These are phyloP conservation scores for Plasmodium gaboni DNA, from an alignment of 169 alveolate species.

Conservation along the genomic window DNA sequence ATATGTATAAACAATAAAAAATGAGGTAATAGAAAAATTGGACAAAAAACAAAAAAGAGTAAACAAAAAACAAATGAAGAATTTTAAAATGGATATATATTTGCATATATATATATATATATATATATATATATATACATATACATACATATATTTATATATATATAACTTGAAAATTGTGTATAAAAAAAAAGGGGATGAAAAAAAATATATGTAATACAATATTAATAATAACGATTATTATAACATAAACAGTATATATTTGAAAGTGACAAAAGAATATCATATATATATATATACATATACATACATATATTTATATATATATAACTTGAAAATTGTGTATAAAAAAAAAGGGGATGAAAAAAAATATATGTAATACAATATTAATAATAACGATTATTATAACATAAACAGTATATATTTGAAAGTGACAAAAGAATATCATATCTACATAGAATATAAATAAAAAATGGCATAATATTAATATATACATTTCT, in stretches of 20 bases:
- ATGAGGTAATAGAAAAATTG: too few species aligned
- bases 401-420: not conserved
- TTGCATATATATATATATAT: too few species aligned
- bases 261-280: not conserved
- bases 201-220: not conserved
- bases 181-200: not conserved
- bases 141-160: too few species aligned
- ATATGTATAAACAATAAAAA: too few species aligned
- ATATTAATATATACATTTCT: too few species aligned
- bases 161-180: not conserved
- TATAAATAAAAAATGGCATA: too few species aligned
- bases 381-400: not conserved
- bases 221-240: not conserved
- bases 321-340: not conserved
- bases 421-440: not conserved
- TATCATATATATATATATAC: not conserved
- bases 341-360: not conserved
- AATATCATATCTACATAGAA: too few species aligned
- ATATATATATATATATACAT: too few species aligned
- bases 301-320: too few species aligned
- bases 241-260: not conserved
- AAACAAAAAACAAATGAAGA: conserved; percentile 39
- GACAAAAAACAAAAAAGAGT: conserved; percentile 17
- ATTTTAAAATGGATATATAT: conserved; percentile 18
- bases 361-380: not conserved